Percentiles rank a stretch among this genome's conserved stretches.
These are phyloP conservation scores for Pseudomonodictys pantanalensis DNA, from an alignment of 495 filamentous ascomycete genomes.

Conservation along the genomic window DNA sequence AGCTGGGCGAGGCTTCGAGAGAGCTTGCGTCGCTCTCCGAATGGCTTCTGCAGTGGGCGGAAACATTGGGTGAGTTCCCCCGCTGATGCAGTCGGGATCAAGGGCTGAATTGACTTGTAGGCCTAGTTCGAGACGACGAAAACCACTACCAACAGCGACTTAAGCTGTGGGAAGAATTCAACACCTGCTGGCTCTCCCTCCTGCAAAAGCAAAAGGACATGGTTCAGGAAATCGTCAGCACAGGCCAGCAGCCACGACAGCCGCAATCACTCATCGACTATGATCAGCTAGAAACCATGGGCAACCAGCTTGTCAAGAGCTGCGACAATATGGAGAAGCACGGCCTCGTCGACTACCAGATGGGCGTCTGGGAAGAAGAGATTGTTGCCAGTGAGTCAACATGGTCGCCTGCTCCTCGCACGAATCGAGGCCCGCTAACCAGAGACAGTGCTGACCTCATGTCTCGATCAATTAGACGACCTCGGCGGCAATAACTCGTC, in stretches of 20 bases:
- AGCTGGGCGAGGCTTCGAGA: slow-evolving; percentile 67
- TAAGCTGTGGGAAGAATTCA: slow-evolving; percentile 90
- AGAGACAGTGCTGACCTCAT: slow-evolving; percentile 23
- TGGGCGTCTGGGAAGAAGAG: slow-evolving; percentile 93
- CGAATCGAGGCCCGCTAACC: not conserved
- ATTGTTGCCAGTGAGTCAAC: slow-evolving; percentile 55
- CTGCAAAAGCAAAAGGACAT: slow-evolving; percentile 86
- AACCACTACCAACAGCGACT: slow-evolving; percentile 66
- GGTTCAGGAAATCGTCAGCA: slow-evolving; percentile 55
- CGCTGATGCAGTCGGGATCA: slow-evolving; percentile 14
- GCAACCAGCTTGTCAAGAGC: slow-evolving; percentile 71
- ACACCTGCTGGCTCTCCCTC: slow-evolving; percentile 85
- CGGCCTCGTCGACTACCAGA: slow-evolving; percentile 93
- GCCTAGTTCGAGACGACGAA: slow-evolving; percentile 73
- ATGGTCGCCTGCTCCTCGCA: not conserved
- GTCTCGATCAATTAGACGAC: slow-evolving; percentile 26
- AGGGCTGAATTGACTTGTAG: slow-evolving; percentile 45
- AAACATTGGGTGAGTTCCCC: slow-evolving; percentile 72
- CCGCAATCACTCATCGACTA: slow-evolving; percentile 64
- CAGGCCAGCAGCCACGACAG: slow-evolving; percentile 56
- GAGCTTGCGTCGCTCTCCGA: slow-evolving; percentile 76
- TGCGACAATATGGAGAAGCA: slow-evolving; percentile 85
- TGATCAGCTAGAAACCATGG: slow-evolving; percentile 74
- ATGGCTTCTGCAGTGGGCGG: slow-evolving; percentile 79
- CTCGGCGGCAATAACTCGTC: slow-evolving; percentile 5